Conservation (phyloP, 2,329 filamentous ascomycete genomes). For the Colletotrichum sp. region DNA sequence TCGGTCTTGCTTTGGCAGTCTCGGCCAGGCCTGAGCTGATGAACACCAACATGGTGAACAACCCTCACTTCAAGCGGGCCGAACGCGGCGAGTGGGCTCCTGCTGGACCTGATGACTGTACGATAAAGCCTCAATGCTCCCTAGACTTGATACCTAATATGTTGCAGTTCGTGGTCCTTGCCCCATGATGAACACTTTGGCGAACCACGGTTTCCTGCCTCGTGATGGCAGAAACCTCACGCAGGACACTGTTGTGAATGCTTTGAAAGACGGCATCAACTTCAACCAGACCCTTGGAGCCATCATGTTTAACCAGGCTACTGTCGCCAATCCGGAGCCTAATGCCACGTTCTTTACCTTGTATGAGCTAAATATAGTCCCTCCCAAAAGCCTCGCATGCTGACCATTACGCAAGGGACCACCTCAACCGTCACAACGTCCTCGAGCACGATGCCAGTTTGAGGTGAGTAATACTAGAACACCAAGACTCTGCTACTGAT, state of each 20-base stretch:
- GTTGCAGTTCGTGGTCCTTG: conserved; percentile 45
- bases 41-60: neutral
- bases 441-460: conserved; percentile 55
- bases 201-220: conserved; percentile 54
- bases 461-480: conserved; percentile 29
- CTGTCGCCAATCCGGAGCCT: conserved; percentile 45
- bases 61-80: neutral
- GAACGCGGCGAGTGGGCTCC: neutral
- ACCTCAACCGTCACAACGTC: conserved; percentile 51
- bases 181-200: conserved; percentile 57
- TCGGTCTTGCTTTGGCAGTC: neutral
- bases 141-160: neutral
- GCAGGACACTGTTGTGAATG: conserved; percentile 38
- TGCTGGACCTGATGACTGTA: conserved; percentile 4
- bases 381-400: neutral
- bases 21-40: neutral
- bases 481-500: neutral
- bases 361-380: conserved; percentile 6
- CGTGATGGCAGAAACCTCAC: conserved; percentile 49
- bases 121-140: neutral
- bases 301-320: conserved; percentile 47
- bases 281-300: conserved; percentile 42
- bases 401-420: conserved; percentile 27
- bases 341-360: conserved; percentile 48
- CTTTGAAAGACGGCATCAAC: conserved; percentile 44